Base-by-base conservation (phyloP, 2,329 filamentous ascomycete genomes). In the Leptographium lundbergii region DNA sequence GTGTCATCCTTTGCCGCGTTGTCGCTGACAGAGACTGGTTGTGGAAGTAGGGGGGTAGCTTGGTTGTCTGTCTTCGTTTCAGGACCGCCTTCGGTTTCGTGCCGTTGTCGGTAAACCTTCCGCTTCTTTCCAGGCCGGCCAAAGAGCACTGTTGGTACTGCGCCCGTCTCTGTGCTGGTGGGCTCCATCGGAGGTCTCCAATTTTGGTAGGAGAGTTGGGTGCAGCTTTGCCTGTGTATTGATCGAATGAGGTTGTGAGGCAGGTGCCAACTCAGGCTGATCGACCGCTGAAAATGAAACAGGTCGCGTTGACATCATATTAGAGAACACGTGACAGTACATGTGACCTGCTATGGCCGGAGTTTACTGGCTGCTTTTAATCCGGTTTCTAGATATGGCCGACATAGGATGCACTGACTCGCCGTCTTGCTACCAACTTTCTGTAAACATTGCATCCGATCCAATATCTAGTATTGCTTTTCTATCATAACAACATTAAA, bases 51-150 rank as follows among this genome's bases (percentile, higher is more conserved):
- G 6, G 25, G 1, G 2, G 14, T 4, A 27, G 51, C 19, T 5
- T 36, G 29, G 19, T 5, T 13, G 6, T 36, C 29, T 19, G n/a
- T 22, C 53, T 56, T n/a, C 24, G 32, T 13, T 19, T 56, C 48
- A 39, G 47, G 24, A 39, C 10, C 36, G 22, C 58, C 57, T 19
- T 42, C 55, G 3, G 25, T 22, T 4, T 58, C 57, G 22, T 29
- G 63, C 62, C 80, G 78, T 62, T 81, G 80, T 54, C 82, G 76
- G 63, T 82, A 81, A 6, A 74, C 71, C 67, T 84, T 85, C 67
- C 81, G 76, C 70, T 84, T 85, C 69, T 84, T 85, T 61, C 74
- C 73, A 47, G 72, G 67, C 4, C 81, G 80, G 64, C 62, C 63
- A 60, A 86, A 86, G 36, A 79, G 70, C 39, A 82, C 69, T 22